Conservation (phyloP, 306 rosid species). For the Amphicarpaea edgeworthii region DNA sequence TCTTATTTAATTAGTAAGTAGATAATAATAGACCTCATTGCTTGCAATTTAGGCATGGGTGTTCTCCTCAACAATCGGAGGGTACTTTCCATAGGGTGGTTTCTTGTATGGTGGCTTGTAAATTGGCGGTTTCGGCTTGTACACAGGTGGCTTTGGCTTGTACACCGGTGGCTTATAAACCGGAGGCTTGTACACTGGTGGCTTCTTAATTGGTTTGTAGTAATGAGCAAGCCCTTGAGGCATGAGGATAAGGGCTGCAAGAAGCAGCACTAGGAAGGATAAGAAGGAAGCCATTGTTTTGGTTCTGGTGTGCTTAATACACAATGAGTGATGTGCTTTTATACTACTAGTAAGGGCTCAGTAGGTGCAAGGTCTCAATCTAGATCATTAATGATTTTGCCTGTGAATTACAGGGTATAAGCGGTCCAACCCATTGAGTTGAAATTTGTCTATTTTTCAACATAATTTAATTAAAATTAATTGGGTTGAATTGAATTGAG, state of each 20-base stretch:
- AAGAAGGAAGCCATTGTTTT: constrained; percentile 16
- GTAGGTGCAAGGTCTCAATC: constrained; percentile 23
- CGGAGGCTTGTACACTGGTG: neutral
- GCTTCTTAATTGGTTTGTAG: constrained; percentile 13
- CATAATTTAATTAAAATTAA: too few relatives aligned
- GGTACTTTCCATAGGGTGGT: constrained; percentile 27
- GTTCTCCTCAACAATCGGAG: neutral
- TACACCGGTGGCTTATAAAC: neutral
- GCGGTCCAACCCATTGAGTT: too few relatives aligned
- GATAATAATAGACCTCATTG: neutral
- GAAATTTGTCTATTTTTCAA: too few relatives aligned
- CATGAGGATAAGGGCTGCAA: constrained; percentile 29
- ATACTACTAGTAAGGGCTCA: neutral
- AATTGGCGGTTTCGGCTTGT: neutral
- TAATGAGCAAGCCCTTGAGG: constrained; percentile 26
- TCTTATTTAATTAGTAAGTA: neutral
- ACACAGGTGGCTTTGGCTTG: neutral
- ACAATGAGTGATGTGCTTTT: neutral
- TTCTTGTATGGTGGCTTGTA: neutral
- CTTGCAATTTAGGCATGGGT: neutral
- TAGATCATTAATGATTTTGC: constrained; percentile 9
- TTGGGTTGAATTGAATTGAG: too few relatives aligned
- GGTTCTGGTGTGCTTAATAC: neutral
- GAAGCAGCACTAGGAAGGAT: constrained; percentile 16
- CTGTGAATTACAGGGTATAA: too few relatives aligned